phyloP scores from a whole-genome alignment of 306 rosid genomes.

The Corylus avellana region DNA sequence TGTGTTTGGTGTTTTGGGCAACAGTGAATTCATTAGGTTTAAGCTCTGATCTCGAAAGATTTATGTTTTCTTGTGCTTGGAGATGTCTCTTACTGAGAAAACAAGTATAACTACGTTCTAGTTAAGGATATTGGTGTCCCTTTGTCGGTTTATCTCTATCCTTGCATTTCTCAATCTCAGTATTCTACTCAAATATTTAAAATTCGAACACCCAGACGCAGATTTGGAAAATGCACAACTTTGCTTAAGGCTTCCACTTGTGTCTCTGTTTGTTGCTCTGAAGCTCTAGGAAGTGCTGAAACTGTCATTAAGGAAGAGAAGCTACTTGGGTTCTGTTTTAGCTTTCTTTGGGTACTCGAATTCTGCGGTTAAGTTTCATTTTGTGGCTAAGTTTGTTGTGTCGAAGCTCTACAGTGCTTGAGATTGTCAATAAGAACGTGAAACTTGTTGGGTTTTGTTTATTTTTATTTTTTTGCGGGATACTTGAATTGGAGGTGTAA shows the following conservation, averaged over 20 bases:
- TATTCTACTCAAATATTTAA: background rate
- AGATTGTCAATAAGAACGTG: constrained; percentile 1
- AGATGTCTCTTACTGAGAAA: constrained; percentile 36
- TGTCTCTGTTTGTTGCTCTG: constrained; percentile 19
- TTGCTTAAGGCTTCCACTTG: constrained; percentile 5
- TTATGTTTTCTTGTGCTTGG: constrained; percentile 49
- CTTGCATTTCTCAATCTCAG: constrained; percentile 10
- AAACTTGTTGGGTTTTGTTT: constrained; percentile 13
- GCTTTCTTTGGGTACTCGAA: background rate
- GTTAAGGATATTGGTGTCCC: constrained; percentile 30
- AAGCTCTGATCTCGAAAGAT: constrained; percentile 62
- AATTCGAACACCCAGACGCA: constrained; percentile 11
- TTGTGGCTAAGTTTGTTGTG: constrained; percentile 16
- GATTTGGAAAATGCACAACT: constrained; percentile 17
- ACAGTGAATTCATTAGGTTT: constrained; percentile 44
- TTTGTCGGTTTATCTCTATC: constrained; percentile 21
- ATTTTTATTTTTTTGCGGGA: background rate
- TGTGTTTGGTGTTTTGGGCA: constrained; percentile 9
- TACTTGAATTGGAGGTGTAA: constrained; percentile 2
- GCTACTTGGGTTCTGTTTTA: constrained; percentile 13
- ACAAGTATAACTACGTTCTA: constrained; percentile 39
- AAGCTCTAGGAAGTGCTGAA: constrained; percentile 12
- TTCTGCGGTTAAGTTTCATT: constrained; percentile 7
- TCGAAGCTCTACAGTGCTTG: constrained; percentile 9
- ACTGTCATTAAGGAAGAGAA: constrained; percentile 11